Percentiles rank a stretch among this genome's conserved stretches.
These are phyloP conservation scores for Mycena epipterygia DNA, from an alignment of 768 basidiomycete genomes.

Conservation along the genomic window DNA sequence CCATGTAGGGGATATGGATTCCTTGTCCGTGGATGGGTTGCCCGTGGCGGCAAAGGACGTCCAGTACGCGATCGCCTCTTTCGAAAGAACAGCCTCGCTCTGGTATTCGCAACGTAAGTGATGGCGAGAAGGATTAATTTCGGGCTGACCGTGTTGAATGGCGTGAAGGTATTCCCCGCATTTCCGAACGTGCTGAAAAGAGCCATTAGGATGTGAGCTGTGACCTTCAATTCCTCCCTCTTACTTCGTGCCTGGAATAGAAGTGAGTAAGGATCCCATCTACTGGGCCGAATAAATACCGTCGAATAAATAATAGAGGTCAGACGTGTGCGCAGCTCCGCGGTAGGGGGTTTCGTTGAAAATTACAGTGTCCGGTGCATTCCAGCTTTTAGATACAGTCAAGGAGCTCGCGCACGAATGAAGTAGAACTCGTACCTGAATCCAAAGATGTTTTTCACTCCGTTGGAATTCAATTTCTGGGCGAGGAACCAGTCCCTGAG, in stretches of 20 bases:
- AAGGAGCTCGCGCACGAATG: neutral
- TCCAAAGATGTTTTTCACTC: constrained; percentile 49
- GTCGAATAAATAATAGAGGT: constrained; percentile 58
- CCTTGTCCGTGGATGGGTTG: constrained; percentile 41
- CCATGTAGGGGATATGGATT: constrained; percentile 45
- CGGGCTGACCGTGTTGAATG: constrained; percentile 51
- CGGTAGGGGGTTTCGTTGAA: constrained; percentile 51
- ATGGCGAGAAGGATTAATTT: neutral
- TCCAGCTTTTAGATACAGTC: constrained; percentile 48
- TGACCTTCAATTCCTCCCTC: neutral
- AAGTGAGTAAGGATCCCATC: neutral
- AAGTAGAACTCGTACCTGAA: constrained; percentile 45
- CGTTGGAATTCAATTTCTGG: constrained; percentile 45
- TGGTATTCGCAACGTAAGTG: constrained; percentile 21
- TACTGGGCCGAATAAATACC: constrained; percentile 39
- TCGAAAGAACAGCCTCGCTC: constrained; percentile 54
- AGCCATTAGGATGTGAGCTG: neutral
- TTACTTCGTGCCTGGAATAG: constrained; percentile 47
- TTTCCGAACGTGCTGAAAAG: constrained; percentile 43
- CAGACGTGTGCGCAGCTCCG: constrained; percentile 60
- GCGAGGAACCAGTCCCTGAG: constrained; percentile 58
- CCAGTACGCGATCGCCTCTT: constrained; percentile 60
- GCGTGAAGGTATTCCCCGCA: constrained; percentile 51
- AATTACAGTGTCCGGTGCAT: constrained; percentile 57
- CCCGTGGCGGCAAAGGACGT: constrained; percentile 55